phyloP scores from a whole-genome alignment of 306 rosid species.

The Quercus bicolor region DNA sequence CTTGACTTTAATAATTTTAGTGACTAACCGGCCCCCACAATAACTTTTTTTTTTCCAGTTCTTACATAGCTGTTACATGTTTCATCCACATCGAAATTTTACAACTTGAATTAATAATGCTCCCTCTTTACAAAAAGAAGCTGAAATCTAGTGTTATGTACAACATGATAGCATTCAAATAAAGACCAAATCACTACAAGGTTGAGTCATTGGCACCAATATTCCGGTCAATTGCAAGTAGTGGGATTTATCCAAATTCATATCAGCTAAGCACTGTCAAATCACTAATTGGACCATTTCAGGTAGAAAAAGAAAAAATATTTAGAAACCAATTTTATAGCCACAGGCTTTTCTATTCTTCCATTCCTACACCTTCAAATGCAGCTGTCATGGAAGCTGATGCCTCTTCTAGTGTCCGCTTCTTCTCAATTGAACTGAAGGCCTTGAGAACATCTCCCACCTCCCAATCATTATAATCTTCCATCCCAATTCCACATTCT shows the following conservation, averaged over 20 bases:
- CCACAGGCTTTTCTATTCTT: slow-evolving; percentile 29
- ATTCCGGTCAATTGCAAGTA: slow-evolving; percentile 19
- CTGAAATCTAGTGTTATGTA: slow-evolving; percentile 60
- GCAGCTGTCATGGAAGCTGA: slow-evolving; percentile 91
- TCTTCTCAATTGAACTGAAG: slow-evolving; percentile 68
- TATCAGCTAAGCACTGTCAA: slow-evolving; percentile 23
- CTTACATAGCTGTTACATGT: slow-evolving; percentile 36
- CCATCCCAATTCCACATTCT: slow-evolving; percentile 87
- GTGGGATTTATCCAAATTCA: slow-evolving; percentile 17
- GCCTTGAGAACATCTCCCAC: slow-evolving; percentile 76
- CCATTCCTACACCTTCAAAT: slow-evolving; percentile 60
- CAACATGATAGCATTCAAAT: slow-evolving; percentile 45
- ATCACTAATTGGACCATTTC: slow-evolving; percentile 17
- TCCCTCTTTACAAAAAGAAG: slow-evolving; percentile 58
- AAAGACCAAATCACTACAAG: slow-evolving; percentile 30
- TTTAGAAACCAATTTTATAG: slow-evolving; percentile 12
- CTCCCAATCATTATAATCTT: slow-evolving; percentile 80
- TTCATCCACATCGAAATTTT: slow-evolving; percentile 36
- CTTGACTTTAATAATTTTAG: too few relatives aligned
- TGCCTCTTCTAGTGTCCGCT: slow-evolving; percentile 92
- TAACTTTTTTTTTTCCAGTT: slow-evolving; percentile 22
- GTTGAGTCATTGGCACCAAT: slow-evolving; percentile 28
- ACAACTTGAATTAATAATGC: slow-evolving; percentile 22
- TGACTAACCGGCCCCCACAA: background rate
- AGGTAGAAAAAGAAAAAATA: slow-evolving; percentile 7